Conservation (phyloP, 768 basidiomycete genomes). For the Boletus rubroflammeus region DNA sequence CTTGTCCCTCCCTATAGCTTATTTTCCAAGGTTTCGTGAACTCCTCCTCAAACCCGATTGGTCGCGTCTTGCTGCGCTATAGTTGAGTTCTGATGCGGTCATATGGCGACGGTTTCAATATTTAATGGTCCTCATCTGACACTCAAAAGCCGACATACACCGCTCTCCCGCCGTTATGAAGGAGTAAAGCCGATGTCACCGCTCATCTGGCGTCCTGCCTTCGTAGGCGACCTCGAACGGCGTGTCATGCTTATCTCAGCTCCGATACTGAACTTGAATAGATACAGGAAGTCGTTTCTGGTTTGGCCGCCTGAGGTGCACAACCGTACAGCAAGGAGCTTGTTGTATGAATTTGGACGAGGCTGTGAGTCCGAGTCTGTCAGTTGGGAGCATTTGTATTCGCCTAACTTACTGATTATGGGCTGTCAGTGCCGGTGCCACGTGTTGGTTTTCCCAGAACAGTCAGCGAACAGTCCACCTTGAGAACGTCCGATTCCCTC, state of each 20-base stretch:
- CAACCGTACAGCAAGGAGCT: not conserved
- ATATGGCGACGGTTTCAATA: not conserved
- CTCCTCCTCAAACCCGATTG: not conserved
- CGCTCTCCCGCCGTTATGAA: constrained; percentile 1
- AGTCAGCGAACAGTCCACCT: constrained; percentile 9
- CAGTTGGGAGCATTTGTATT: constrained; percentile 18
- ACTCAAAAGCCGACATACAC: constrained; percentile 12
- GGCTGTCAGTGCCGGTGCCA: constrained; percentile 8
- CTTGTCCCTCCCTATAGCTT: too few species aligned
- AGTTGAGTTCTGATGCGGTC: not conserved
- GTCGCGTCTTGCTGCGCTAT: not conserved
- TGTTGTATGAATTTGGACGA: not conserved
- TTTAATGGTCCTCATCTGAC: not conserved
- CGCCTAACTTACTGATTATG: constrained; percentile 11
- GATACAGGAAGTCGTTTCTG: not conserved
- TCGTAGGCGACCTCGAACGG: not conserved
- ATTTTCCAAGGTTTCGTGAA: not conserved
- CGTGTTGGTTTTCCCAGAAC: constrained; percentile 17
- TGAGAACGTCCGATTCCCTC: constrained; percentile 14
- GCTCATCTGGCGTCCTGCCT: not conserved
- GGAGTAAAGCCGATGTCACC: not conserved
- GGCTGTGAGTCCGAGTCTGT: constrained; percentile 20
- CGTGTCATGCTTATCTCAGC: not conserved
- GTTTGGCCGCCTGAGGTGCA: not conserved
- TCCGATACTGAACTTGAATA: not conserved